phyloP scores from a whole-genome alignment of 441 rosid species.

The Arabidopsis hybrid region DNA sequence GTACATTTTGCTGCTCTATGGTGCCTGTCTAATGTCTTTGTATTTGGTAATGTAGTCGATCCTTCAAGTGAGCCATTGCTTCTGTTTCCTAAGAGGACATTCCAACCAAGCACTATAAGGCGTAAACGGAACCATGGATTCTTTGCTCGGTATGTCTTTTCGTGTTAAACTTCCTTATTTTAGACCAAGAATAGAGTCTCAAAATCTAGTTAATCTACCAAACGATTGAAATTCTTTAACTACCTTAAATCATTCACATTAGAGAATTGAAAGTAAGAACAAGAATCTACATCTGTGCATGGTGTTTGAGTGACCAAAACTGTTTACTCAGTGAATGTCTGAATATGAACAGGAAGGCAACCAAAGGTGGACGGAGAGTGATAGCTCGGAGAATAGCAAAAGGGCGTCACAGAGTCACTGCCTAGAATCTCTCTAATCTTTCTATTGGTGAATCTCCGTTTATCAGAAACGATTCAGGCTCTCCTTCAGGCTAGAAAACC shows the following conservation, averaged over 20 bases:
- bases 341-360: constrained; percentile 81
- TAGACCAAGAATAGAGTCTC: background rate
- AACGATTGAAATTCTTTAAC: background rate
- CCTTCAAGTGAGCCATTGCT: constrained; percentile 79
- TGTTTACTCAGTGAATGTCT: constrained; percentile 40
- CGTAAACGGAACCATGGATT: constrained; percentile 92
- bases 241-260: background rate
- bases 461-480: constrained; percentile 1
- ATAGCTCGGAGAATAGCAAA: constrained; percentile 97
- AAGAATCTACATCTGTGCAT: background rate
- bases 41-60: constrained; percentile 54
- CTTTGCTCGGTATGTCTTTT: constrained; percentile 76
- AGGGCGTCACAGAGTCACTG: constrained; percentile 90
- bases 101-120: constrained; percentile 83
- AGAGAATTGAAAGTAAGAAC: background rate
- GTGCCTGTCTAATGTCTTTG: constrained; percentile 13
- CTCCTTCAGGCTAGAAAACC: constrained; percentile 20
- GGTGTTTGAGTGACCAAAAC: constrained; percentile 15
- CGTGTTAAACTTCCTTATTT: background rate
- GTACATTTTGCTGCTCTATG: constrained; percentile 2
- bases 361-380: constrained; percentile 95
- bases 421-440: constrained; percentile 49
- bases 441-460: constrained; percentile 11
- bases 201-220: background rate
- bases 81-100: constrained; percentile 78